phyloP scores from a whole-genome alignment of 208 protist species.

The Crithidia fasciculata region DNA sequence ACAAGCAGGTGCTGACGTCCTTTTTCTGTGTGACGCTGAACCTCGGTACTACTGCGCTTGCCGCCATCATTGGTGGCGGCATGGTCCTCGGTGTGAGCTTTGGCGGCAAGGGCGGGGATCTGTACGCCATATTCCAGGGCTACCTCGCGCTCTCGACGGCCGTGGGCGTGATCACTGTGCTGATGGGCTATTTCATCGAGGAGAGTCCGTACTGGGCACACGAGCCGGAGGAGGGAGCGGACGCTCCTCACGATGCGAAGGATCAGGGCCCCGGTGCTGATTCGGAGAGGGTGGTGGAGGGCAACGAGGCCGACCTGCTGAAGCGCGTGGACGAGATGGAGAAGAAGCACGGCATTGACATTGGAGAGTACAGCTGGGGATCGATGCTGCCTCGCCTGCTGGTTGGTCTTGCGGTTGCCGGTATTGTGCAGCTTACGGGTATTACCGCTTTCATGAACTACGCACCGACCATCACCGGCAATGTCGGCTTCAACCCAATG shows the following conservation, averaged over 20 bases:
- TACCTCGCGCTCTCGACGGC: slow-evolving; percentile 68
- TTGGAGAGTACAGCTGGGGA: slow-evolving; percentile 44
- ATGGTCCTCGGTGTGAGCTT: slow-evolving; percentile 51
- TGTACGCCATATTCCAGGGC: slow-evolving; percentile 42
- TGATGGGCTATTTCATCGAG: slow-evolving; percentile 55
- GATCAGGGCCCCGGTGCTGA: background rate
- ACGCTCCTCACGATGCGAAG: background rate
- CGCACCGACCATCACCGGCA: slow-evolving; percentile 74
- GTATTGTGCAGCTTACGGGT: slow-evolving; percentile 78
- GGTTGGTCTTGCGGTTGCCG: slow-evolving; percentile 52
- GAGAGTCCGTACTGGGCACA: slow-evolving; percentile 21
- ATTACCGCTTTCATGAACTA: slow-evolving; percentile 90
- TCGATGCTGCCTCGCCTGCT: slow-evolving; percentile 51
- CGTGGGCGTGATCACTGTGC: slow-evolving; percentile 48
- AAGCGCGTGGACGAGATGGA: slow-evolving; percentile 21
- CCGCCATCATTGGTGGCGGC: slow-evolving; percentile 60
- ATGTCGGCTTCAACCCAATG: slow-evolving; percentile 59
- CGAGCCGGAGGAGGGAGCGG: background rate
- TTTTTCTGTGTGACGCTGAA: slow-evolving; percentile 77
- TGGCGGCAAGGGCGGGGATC: slow-evolving; percentile 30
- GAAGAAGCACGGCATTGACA: slow-evolving; percentile 21
- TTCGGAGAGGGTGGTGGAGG: background rate
- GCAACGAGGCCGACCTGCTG: slow-evolving; percentile 30
- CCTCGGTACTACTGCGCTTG: slow-evolving; percentile 70
- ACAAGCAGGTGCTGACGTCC: slow-evolving; percentile 61